phyloP scores from a whole-genome alignment of 805 yeast genomes.

The Jamesozyma gamospora region DNA sequence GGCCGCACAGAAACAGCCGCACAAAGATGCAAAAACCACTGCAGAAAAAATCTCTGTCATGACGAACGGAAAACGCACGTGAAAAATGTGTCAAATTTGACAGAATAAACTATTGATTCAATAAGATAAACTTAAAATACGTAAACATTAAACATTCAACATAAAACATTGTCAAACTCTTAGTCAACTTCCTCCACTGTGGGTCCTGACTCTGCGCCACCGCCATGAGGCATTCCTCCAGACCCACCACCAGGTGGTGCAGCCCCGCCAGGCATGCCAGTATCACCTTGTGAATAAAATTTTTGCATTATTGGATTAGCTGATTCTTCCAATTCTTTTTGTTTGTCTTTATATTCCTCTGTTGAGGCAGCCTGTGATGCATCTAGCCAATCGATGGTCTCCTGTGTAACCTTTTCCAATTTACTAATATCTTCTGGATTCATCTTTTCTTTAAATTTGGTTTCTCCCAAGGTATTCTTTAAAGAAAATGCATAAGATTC shows the following conservation, averaged over 20 bases:
- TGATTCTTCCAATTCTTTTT: conserved; percentile 86
- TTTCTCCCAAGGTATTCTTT: conserved; percentile 70
- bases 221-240: conserved; percentile 37
- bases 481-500: conserved; percentile 90
- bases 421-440: conserved; percentile 54
- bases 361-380: conserved; percentile 80
- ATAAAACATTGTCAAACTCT: neutral
- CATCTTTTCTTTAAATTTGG: conserved; percentile 67
- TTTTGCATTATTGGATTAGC: conserved; percentile 95
- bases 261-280: conserved; percentile 63
- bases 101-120: no score
- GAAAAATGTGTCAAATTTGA: no score
- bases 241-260: conserved; percentile 44
- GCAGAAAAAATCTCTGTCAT: no score
- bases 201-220: conserved; percentile 43
- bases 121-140: no score
- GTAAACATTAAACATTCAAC: neutral
- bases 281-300: conserved; percentile 71
- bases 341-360: conserved; percentile 83
- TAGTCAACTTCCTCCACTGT: conserved; percentile 76
- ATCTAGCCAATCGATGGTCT: conserved; percentile 82
- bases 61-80: no score
- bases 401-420: conserved; percentile 68
- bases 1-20: no score
- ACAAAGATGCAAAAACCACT: no score